A percentile compares a stretch with the other conserved stretches of the same genome.
phyloP scores from a whole-genome alignment of 2,329 filamentous ascomycete species.

The Mycosphaerella sp. region DNA sequence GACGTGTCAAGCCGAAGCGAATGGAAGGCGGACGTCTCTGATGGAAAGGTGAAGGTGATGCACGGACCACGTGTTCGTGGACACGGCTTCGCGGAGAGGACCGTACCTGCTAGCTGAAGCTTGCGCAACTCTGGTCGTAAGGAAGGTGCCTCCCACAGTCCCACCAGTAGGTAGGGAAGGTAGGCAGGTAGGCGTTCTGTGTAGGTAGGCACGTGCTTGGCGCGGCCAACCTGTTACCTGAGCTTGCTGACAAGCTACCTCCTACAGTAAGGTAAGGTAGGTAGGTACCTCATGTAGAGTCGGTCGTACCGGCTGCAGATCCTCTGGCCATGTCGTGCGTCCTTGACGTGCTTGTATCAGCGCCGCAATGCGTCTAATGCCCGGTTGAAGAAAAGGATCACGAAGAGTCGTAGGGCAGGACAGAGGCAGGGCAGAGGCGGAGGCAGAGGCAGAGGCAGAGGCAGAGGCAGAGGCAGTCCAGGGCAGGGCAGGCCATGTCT shows the following conservation, averaged over 20 bases:
- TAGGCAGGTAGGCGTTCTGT: background rate
- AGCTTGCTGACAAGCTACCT: slow-evolving; percentile 1
- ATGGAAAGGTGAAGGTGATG: slow-evolving; percentile 11
- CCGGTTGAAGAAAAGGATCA: slow-evolving; percentile 7
- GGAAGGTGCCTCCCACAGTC: no score
- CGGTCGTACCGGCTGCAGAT: slow-evolving; percentile 13
- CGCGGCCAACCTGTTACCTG: background rate
- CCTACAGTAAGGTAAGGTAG: no score
- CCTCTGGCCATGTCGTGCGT: slow-evolving; percentile 15
- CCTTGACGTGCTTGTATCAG: slow-evolving; percentile 5
- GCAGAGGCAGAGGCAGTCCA: no score
- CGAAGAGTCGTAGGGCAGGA: background rate
- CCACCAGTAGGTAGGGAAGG: slow-evolving; percentile 1
- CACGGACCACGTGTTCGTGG: slow-evolving; percentile 27
- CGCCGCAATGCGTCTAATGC: slow-evolving; percentile 10
- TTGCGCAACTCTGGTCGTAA: slow-evolving; percentile 13
- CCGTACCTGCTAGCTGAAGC: background rate
- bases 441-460: no score
- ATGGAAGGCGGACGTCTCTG: background rate
- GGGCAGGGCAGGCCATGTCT: background rate
- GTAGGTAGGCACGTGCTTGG: slow-evolving; percentile 20
- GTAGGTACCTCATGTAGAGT: no score
- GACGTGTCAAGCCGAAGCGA: background rate
- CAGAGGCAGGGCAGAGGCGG: background rate
- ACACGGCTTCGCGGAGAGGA: slow-evolving; percentile 4